These are phyloP conservation scores for Fusarium foetens DNA, from an alignment of 2,329 filamentous ascomycete genomes.

Conservation along the genomic window DNA sequence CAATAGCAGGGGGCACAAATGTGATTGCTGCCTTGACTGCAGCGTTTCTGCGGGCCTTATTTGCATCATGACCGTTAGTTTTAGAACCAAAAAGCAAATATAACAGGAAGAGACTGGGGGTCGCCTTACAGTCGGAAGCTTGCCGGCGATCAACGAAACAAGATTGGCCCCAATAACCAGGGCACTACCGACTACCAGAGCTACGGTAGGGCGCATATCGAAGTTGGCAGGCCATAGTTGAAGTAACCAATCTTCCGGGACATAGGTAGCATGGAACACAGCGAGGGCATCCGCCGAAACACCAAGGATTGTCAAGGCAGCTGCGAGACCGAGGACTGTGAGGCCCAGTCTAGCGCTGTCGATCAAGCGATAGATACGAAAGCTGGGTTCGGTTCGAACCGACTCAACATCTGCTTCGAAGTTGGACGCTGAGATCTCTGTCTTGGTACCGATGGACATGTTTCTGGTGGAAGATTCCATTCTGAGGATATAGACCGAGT, in stretches of 20 bases:
- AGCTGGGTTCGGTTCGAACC: slow-evolving; percentile 50
- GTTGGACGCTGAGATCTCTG: slow-evolving; percentile 56
- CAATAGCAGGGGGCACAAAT: slow-evolving; percentile 45
- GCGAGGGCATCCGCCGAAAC: slow-evolving; percentile 64
- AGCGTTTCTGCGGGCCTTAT: slow-evolving; percentile 38
- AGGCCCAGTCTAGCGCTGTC: slow-evolving; percentile 59
- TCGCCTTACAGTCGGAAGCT: slow-evolving; percentile 61
- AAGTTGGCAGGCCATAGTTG: slow-evolving; percentile 68
- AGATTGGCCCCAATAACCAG: slow-evolving; percentile 61
- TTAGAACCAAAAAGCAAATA: slow-evolving; percentile 11
- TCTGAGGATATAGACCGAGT: neutral
- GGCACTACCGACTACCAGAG: slow-evolving; percentile 62
- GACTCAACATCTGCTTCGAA: slow-evolving; percentile 59
- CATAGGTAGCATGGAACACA: slow-evolving; percentile 65
- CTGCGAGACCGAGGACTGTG: slow-evolving; percentile 61
- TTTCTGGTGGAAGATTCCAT: slow-evolving; percentile 31
- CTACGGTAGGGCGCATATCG: slow-evolving; percentile 65
- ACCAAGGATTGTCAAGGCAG: slow-evolving; percentile 63
- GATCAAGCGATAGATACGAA: slow-evolving; percentile 53
- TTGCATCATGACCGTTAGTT: slow-evolving; percentile 27
- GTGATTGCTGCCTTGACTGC: slow-evolving; percentile 32
- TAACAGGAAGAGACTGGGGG: neutral
- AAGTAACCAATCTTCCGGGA: slow-evolving; percentile 59
- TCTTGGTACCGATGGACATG: slow-evolving; percentile 51
- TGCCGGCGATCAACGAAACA: slow-evolving; percentile 60